Percentiles rank a stretch among this genome's conserved stretches.
These are phyloP conservation scores for Leucoagaricus sp. DNA, from an alignment of 1,284 basidiomycete species.

Conservation along the genomic window DNA sequence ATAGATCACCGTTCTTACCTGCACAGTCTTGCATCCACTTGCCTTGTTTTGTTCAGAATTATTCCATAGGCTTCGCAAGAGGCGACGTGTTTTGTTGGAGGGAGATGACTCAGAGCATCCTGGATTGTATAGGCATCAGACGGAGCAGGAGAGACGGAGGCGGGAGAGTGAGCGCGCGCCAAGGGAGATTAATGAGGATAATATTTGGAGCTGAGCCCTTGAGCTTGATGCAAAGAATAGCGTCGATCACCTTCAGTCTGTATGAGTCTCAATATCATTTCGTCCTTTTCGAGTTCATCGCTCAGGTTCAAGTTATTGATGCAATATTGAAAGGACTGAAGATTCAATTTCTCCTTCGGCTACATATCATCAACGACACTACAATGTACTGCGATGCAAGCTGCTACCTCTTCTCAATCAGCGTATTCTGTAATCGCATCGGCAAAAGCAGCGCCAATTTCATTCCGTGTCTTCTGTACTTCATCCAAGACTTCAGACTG, in stretches of 20 bases:
- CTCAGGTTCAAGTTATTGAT: background rate
- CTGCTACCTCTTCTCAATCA: background rate
- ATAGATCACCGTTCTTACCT: slow-evolving; percentile 58
- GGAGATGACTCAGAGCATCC: slow-evolving; percentile 22
- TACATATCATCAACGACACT: too few relatives aligned
- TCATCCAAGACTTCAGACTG: background rate
- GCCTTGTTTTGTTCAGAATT: slow-evolving; percentile 34
- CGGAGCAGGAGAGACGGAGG: background rate
- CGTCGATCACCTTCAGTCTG: background rate
- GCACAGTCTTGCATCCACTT: slow-evolving; percentile 62
- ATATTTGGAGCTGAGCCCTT: slow-evolving; percentile 20
- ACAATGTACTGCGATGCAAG: background rate
- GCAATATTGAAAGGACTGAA: background rate
- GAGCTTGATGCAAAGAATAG: too few relatives aligned
- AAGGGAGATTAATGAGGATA: slow-evolving; percentile 22
- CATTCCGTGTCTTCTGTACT: background rate
- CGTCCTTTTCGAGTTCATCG: too few relatives aligned
- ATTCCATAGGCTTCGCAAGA: slow-evolving; percentile 19
- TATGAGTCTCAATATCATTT: background rate
- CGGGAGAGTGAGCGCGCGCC: slow-evolving; percentile 18
- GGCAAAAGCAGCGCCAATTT: background rate
- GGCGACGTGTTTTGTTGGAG: slow-evolving; percentile 17
- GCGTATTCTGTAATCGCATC: background rate
- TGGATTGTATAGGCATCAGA: slow-evolving; percentile 14
- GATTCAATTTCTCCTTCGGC: too few relatives aligned